These are phyloP conservation scores for Capronia epimyces DNA, from an alignment of 2,329 filamentous ascomycete genomes.

Conservation along the genomic window DNA sequence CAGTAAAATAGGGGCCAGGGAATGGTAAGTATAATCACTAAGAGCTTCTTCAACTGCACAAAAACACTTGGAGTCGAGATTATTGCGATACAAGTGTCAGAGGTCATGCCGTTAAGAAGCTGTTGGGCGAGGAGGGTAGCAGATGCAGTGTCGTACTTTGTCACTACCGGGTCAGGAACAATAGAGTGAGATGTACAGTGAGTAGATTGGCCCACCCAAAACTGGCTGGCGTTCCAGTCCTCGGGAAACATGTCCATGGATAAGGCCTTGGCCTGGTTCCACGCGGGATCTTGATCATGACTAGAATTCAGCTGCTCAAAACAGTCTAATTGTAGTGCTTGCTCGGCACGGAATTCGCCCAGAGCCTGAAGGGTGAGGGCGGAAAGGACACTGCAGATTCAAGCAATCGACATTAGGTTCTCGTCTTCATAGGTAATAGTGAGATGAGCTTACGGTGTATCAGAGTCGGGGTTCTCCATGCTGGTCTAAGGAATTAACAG, in stretches of 20 bases:
- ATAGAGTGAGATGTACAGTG: not conserved
- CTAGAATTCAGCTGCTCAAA: not conserved
- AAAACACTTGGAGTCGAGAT: not conserved
- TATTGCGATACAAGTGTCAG: not conserved
- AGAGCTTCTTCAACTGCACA: not conserved
- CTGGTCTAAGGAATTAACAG: not conserved
- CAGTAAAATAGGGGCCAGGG: not conserved
- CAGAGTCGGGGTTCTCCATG: not conserved
- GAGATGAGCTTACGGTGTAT: not conserved
- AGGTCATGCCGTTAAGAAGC: not conserved
- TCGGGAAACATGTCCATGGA: not conserved
- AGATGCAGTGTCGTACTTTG: not conserved
- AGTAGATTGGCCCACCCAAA: not conserved
- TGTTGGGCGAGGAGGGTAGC: not conserved
- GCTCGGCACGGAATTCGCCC: not conserved
- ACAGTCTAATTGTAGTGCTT: not conserved
- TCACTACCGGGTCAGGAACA: not conserved
- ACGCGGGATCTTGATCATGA: not conserved
- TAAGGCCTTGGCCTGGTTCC: not conserved
- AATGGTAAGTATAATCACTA: not conserved
- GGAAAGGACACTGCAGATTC: not conserved
- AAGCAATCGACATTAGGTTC: too few relatives aligned
- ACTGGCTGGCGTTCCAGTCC: not conserved
- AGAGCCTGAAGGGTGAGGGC: not conserved
- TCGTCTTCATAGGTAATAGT: too few relatives aligned